Evolutionary conservation across 169 alveolate species (phyloP).

Genomic region (Eimeria acervulina): DNA sequence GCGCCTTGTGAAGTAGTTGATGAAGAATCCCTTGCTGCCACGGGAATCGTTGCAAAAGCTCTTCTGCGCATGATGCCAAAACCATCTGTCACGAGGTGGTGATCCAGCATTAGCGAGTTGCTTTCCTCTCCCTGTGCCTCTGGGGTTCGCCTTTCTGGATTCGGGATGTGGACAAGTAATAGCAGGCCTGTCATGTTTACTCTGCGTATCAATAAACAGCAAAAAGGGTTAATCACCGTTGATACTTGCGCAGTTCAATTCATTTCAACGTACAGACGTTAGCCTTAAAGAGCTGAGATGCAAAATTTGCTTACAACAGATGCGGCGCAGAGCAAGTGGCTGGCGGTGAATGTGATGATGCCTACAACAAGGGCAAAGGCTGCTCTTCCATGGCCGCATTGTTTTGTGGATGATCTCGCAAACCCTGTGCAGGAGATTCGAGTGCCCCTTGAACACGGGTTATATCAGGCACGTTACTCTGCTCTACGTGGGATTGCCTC

Average conservation of each 20-base stretch:
- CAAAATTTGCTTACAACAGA: slow-evolving; percentile 14
- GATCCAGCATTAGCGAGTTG: neutral
- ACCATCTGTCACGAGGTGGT: slow-evolving; percentile 43
- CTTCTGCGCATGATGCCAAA: slow-evolving; percentile 42
- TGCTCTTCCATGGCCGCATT: slow-evolving; percentile 53
- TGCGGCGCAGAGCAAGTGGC: slow-evolving; percentile 17
- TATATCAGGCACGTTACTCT: neutral
- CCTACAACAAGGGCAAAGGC: slow-evolving; percentile 64
- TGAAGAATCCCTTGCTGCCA: neutral
- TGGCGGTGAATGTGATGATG: slow-evolving; percentile 47
- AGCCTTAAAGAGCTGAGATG: neutral
- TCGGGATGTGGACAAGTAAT: slow-evolving; percentile 52
- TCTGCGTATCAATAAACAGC: slow-evolving; percentile 36
- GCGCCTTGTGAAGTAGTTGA: neutral
- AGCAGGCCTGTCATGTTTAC: slow-evolving; percentile 82
- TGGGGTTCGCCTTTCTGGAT: neutral
- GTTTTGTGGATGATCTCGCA: slow-evolving; percentile 6
- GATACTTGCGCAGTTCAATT: neutral
- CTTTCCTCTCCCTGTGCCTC: neutral
- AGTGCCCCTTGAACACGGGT: neutral
- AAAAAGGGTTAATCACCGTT: neutral
- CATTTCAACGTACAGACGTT: neutral
- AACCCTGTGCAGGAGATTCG: neutral
- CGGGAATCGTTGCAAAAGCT: neutral
- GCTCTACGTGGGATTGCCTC: neutral